Conservation (phyloP, 116 monocot species). For the Thalassia testudinum region DNA sequence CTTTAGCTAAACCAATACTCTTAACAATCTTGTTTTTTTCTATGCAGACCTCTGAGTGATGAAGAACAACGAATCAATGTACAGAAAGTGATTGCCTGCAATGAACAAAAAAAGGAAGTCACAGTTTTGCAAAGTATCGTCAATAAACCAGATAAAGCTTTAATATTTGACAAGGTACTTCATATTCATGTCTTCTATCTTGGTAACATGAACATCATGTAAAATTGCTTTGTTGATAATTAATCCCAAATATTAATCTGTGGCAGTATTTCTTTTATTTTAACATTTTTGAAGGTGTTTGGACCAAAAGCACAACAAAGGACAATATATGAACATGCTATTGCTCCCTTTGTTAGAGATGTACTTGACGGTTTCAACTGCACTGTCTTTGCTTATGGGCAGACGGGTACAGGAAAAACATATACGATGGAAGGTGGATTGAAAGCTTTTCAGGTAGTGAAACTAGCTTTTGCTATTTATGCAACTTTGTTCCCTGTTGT, state of each 20-base stretch:
- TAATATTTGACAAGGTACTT: slow-evolving; percentile 70
- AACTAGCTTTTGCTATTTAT: background rate
- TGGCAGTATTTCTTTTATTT: background rate
- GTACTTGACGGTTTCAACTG: slow-evolving; percentile 79
- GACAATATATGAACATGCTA: slow-evolving; percentile 42
- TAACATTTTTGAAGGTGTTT: slow-evolving; percentile 43
- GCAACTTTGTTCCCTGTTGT: background rate
- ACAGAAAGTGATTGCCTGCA: slow-evolving; percentile 45
- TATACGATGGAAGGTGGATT: slow-evolving; percentile 78
- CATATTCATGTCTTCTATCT: background rate
- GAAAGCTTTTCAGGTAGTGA: slow-evolving; percentile 34
- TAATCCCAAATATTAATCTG: too few relatives aligned
- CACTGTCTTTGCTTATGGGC: slow-evolving; percentile 85
- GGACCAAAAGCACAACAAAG: slow-evolving; percentile 63
- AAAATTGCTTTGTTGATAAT: too few relatives aligned
- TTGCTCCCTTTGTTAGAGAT: slow-evolving; percentile 50
- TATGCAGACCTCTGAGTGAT: slow-evolving; percentile 48
- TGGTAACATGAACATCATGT: too few relatives aligned
- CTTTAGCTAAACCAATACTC: too few relatives aligned
- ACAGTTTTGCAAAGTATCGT: slow-evolving; percentile 21
- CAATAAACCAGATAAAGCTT: slow-evolving; percentile 58
- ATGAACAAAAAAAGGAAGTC: slow-evolving; percentile 59
- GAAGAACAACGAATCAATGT: slow-evolving; percentile 48
- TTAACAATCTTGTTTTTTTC: too few relatives aligned
- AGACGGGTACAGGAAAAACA: slow-evolving; percentile 78